Conservation (phyloP, 768 basidiomycete genomes). For the Tulasnella sp. region DNA sequence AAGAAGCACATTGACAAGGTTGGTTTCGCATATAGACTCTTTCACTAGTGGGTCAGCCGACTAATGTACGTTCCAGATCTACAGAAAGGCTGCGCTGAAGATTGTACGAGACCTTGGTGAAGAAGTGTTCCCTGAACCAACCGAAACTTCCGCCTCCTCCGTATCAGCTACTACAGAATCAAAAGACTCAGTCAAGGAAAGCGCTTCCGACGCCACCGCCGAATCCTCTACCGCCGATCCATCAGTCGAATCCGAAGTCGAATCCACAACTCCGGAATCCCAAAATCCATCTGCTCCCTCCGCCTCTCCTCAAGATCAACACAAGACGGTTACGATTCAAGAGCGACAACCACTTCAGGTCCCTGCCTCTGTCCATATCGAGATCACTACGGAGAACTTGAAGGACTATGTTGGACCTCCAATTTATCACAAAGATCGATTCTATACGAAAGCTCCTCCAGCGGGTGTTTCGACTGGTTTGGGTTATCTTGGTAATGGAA, state of each 20-base stretch:
- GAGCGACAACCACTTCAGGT: conserved; percentile 70
- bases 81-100: conserved; percentile 87
- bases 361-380: conserved; percentile 63
- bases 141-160: conserved; percentile 18
- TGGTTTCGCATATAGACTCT: conserved; percentile 13
- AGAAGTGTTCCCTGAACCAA: conserved; percentile 63
- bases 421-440: conserved; percentile 85
- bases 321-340: conserved; percentile 54
- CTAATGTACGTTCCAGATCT: conserved; percentile 47
- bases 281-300: conserved; percentile 23
- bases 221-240: conserved; percentile 1
- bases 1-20: conserved; percentile 99
- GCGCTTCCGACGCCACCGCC: not conserved
- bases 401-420: conserved; percentile 96
- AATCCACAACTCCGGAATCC: conserved; percentile 34
- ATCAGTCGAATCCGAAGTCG: conserved; percentile 30
- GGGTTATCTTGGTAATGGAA: conserved; percentile 92
- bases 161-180: not conserved
- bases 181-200: conserved; percentile 11
- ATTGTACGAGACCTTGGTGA: conserved; percentile 86
- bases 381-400: conserved; percentile 73
- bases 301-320: conserved; percentile 25
- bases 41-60: not conserved
- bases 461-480: conserved; percentile 90
- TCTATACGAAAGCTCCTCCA: conserved; percentile 71